These are phyloP conservation scores for Termitomyces sp. DNA, from an alignment of 768 basidiomycete genomes.

Conservation along the genomic window DNA sequence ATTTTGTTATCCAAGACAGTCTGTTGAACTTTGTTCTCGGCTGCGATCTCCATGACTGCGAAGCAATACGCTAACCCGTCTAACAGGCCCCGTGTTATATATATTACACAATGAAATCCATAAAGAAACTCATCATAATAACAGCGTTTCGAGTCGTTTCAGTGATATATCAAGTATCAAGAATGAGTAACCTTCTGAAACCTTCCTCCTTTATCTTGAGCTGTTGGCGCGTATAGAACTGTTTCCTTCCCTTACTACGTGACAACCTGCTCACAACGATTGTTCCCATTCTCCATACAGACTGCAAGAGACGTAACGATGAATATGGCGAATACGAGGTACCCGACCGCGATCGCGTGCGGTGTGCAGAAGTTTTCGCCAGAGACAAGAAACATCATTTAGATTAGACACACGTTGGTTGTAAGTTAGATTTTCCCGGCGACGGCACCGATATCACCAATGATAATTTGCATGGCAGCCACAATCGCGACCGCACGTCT, in stretches of 20 bases:
- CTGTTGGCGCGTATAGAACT: slow-evolving; percentile 8
- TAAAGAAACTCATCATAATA: not conserved
- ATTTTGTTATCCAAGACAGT: not conserved
- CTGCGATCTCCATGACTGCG: not conserved
- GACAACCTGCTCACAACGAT: slow-evolving; percentile 31
- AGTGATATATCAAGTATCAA: slow-evolving; percentile 28
- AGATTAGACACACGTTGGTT: not conserved
- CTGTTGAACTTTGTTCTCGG: not conserved
- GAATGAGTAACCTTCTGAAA: slow-evolving; percentile 31
- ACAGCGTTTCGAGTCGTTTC: not conserved
- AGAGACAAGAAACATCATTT: slow-evolving; percentile 19
- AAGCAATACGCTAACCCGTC: not conserved
- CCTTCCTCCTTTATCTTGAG: slow-evolving; percentile 18
- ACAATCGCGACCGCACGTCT: slow-evolving; percentile 58
- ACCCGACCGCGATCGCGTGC: slow-evolving; percentile 60
- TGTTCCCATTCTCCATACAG: slow-evolving; percentile 50
- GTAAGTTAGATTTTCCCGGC: slow-evolving; percentile 32
- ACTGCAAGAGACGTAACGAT: slow-evolving; percentile 42
- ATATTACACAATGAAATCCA: not conserved
- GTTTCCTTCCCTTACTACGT: slow-evolving; percentile 21
- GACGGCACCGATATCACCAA: slow-evolving; percentile 60
- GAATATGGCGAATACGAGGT: slow-evolving; percentile 43
- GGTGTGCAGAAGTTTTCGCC: slow-evolving; percentile 48
- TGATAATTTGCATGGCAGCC: slow-evolving; percentile 61
- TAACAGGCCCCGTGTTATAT: not conserved